Percentiles rank a stretch among this genome's conserved stretches.
These are phyloP conservation scores for Lactarius sp. DNA, from an alignment of 768 basidiomycete genomes.

Conservation along the genomic window DNA sequence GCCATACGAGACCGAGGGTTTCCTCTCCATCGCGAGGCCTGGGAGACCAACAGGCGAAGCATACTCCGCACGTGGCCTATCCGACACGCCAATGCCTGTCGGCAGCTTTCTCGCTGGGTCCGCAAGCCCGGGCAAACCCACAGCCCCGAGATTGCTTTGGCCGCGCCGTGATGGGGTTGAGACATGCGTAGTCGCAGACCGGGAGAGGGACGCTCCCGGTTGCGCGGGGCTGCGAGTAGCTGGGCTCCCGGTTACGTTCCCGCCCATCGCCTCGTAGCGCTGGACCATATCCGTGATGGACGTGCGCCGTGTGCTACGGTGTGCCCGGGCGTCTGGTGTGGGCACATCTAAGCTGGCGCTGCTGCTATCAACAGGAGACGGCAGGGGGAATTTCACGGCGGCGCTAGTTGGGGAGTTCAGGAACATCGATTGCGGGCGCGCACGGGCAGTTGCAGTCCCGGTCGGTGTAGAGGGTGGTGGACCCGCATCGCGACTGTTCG, in stretches of 20 bases:
- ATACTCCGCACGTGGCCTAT: slow-evolving; percentile 28
- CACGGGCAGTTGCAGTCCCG: slow-evolving; percentile 3
- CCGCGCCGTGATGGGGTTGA: slow-evolving; percentile 11
- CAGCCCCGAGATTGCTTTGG: slow-evolving; percentile 18
- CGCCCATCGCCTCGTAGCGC: slow-evolving; percentile 65
- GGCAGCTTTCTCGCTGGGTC: slow-evolving; percentile 22
- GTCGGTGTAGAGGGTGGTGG: slow-evolving; percentile 7
- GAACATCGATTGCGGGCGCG: slow-evolving; percentile 81
- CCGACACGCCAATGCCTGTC: slow-evolving; percentile 23
- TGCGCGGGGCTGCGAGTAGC: slow-evolving; percentile 5
- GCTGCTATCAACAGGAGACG: slow-evolving; percentile 10
- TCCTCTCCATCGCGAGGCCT: slow-evolving; percentile 20
- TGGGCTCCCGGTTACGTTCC: not conserved
- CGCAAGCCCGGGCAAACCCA: slow-evolving; percentile 15
- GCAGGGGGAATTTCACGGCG: slow-evolving; percentile 32
- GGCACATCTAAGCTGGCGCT: slow-evolving; percentile 37
- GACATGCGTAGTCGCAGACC: slow-evolving; percentile 7
- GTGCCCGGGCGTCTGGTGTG: slow-evolving; percentile 43
- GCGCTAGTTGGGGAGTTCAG: slow-evolving; percentile 49
- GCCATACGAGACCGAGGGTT: slow-evolving; percentile 1
- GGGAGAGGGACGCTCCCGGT: slow-evolving; percentile 2
- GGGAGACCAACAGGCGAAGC: slow-evolving; percentile 25
- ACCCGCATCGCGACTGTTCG: slow-evolving; percentile 14
- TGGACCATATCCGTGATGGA: slow-evolving; percentile 88
- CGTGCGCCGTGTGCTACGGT: slow-evolving; percentile 49